phyloP scores from a whole-genome alignment of 2,329 filamentous ascomycete genomes.

The Akanthomyces uredinophilus region DNA sequence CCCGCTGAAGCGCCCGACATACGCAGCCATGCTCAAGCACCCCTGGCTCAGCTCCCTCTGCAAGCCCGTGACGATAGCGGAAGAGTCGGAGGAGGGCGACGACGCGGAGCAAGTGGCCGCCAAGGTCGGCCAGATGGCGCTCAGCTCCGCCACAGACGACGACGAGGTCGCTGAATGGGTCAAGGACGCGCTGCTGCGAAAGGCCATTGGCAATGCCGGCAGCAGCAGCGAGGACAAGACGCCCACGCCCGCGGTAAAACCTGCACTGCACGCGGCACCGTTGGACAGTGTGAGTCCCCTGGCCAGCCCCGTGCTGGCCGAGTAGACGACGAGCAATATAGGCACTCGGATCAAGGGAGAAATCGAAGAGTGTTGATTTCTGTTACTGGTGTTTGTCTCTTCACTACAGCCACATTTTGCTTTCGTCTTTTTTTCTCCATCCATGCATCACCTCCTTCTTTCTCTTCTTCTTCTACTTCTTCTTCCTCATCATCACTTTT shows the following conservation, averaged over 20 bases:
- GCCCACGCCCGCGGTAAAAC: conserved; percentile 49
- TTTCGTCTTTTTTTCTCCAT: background rate
- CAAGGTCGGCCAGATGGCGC: conserved; percentile 39
- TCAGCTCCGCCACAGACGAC: conserved; percentile 52
- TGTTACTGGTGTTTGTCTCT: background rate
- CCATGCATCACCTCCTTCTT: too few relatives aligned
- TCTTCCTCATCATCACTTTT: background rate
- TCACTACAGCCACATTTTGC: background rate
- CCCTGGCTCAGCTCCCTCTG: conserved; percentile 76
- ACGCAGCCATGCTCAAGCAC: conserved; percentile 82
- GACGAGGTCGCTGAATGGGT: conserved; percentile 87
- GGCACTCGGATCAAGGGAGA: background rate
- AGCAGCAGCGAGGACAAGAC: conserved; percentile 20
- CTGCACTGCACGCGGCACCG: conserved; percentile 82
- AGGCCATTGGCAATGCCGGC: conserved; percentile 29
- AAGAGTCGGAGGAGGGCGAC: conserved; percentile 62
- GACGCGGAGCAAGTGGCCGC: conserved; percentile 37
- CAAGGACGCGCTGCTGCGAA: conserved; percentile 55
- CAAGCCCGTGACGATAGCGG: conserved; percentile 68
- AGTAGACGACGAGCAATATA: background rate
- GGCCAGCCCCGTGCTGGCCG: conserved; percentile 31
- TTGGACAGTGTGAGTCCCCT: conserved; percentile 64
- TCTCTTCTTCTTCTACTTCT: too few relatives aligned
- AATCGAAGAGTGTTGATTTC: background rate
- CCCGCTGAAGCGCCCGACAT: conserved; percentile 87